Base-by-base conservation (phyloP, 495 filamentous ascomycete genomes). In the Penicillium odoratum region DNA sequence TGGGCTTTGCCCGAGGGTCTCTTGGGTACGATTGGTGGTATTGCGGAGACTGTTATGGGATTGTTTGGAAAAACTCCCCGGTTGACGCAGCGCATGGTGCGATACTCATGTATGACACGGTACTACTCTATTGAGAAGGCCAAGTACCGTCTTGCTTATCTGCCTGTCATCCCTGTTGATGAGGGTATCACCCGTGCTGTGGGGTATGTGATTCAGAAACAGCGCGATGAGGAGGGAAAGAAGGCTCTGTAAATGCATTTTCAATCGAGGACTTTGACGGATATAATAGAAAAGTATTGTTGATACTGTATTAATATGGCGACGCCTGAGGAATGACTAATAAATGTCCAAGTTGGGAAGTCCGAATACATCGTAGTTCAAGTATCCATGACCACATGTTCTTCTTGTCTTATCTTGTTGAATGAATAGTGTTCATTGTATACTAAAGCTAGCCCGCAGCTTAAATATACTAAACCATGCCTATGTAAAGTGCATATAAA, bases 101-200 rank as follows among this genome's bases (percentile, higher is more conserved):
- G 86, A 38, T 93, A 88, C 66, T 77, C 76, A 30, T 88, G 85
- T 71, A 94, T 93, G 87, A 90, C 88, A 44, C 83, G 91, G 25
- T 97, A 92, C 75, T 94, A 89, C 65, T 85, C 86, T 57, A 89
- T 90, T 52, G 76, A 84, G n/a, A 97, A 96, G 82, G 92, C 92
- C 49, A 91, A 86, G 78, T 77, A 68, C 63, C 72, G 90, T 63
- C 75, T 96, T 51, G 89, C 89, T 26, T 97, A 96, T 70, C 54
- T 68, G 62, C 90, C 92, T 4, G 69, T 93, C 29, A 82, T 92
- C n/a, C 75, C 77, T 21, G 72, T 97, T 58, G 79, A 89, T 45
- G 90, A 95, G 58, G 92, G 88, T 6, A 79, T 95, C 48, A 77
- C 77, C 57, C 83, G 85, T 68, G 84, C 85, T 3, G 89, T 92